Conservation (phyloP, 768 basidiomycete species). For the Lyophyllum decastes region DNA sequence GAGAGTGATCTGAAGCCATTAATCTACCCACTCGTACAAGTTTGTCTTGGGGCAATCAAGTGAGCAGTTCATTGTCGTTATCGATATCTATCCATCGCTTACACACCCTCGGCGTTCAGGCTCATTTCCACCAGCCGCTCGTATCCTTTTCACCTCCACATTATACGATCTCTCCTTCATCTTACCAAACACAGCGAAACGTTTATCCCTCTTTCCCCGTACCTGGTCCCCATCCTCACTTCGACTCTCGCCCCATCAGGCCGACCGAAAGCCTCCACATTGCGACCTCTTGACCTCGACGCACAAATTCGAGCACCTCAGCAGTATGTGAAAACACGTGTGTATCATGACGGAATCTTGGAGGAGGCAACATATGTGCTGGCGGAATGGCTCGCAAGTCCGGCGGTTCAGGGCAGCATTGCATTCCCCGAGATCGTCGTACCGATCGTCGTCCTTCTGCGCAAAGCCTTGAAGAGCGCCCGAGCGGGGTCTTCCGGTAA, state of each 20-base stretch:
- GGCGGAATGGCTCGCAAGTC: slow-evolving; percentile 77
- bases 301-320: slow-evolving; percentile 84
- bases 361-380: slow-evolving; percentile 83
- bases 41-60: slow-evolving; percentile 92
- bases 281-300: slow-evolving; percentile 89
- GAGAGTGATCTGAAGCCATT: slow-evolving; percentile 85
- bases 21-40: slow-evolving; percentile 94
- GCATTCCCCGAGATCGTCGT: slow-evolving; percentile 93
- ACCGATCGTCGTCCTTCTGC: slow-evolving; percentile 72
- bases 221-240: slow-evolving; percentile 84
- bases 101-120: slow-evolving; percentile 40
- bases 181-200: slow-evolving; percentile 81
- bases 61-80: slow-evolving; percentile 38
- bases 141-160: slow-evolving; percentile 92
- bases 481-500: slow-evolving; percentile 50
- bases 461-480: slow-evolving; percentile 69
- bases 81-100: slow-evolving; percentile 15
- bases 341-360: slow-evolving; percentile 78
- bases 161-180: slow-evolving; percentile 85
- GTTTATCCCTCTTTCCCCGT: slow-evolving; percentile 86
- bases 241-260: slow-evolving; percentile 67
- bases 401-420: slow-evolving; percentile 76
- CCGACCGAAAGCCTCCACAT: slow-evolving; percentile 80
- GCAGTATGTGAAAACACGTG: slow-evolving; percentile 84
- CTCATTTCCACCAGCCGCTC: slow-evolving; percentile 90